phyloP scores from a whole-genome alignment of 1,284 basidiomycete genomes.

The Moesziomyces sp. region DNA sequence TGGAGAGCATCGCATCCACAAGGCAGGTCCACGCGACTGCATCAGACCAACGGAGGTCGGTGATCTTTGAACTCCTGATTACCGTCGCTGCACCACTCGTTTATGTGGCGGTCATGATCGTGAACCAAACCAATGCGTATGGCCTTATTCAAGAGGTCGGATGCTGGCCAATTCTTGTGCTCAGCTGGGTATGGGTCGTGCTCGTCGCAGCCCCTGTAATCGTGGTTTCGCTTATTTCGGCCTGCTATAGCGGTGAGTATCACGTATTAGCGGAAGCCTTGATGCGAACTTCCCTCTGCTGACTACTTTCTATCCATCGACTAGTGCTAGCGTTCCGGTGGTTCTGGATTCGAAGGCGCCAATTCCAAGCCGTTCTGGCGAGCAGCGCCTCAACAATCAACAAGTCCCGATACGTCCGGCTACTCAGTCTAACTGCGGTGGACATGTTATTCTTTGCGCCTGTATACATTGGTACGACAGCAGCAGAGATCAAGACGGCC shows the following conservation, averaged over 20 bases:
- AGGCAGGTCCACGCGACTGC: constrained; percentile 8
- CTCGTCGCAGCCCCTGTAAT: constrained; percentile 11
- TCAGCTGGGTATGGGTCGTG: constrained; percentile 14
- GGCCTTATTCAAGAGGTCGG: constrained; percentile 15
- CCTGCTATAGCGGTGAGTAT: constrained; percentile 20
- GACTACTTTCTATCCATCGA: background rate
- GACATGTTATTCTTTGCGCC: constrained; percentile 26
- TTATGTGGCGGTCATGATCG: constrained; percentile 20
- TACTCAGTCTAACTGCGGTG: constrained; percentile 10
- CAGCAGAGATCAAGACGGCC: background rate
- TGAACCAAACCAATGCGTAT: constrained; percentile 20
- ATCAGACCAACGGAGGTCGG: constrained; percentile 5
- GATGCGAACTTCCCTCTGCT: background rate
- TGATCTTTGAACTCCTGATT: constrained; percentile 19
- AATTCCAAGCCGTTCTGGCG: constrained; percentile 21
- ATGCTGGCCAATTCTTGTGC: constrained; percentile 26
- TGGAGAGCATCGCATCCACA: constrained; percentile 23
- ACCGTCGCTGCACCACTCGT: constrained; percentile 17
- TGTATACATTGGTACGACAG: constrained; percentile 4
- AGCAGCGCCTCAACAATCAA: constrained; percentile 18
- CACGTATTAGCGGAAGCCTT: too few relatives aligned
- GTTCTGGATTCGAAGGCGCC: constrained; percentile 26
- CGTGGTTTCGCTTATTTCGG: constrained; percentile 9
- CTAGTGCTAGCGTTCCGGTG: constrained; percentile 24
- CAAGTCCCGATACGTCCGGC: constrained; percentile 10